phyloP scores from a whole-genome alignment of 257 asterid genomes.

The Misopates orontium region DNA sequence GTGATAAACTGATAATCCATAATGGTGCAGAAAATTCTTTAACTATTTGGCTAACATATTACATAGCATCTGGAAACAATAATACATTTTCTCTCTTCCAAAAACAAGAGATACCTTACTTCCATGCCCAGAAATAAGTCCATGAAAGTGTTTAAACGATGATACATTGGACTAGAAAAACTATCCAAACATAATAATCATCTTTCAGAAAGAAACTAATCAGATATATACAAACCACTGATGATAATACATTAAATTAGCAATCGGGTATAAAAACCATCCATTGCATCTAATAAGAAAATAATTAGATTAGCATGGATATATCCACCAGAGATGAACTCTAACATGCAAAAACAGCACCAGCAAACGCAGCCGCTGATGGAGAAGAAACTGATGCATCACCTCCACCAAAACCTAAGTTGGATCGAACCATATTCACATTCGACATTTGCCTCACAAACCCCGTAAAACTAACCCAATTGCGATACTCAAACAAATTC shows the following conservation, averaged over 20 bases:
- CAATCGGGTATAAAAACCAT: neutral
- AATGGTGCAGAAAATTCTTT: no score
- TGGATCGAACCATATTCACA: constrained; percentile 42
- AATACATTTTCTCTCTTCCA: no score
- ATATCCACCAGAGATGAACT: constrained; percentile 12
- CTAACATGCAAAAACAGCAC: constrained; percentile 50
- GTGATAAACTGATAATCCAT: no score
- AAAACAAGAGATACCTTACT: no score
- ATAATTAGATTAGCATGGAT: constrained; percentile 24
- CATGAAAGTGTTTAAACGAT: no score
- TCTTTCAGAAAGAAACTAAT: neutral
- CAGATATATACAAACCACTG: constrained; percentile 11
- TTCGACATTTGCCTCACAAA: constrained; percentile 66
- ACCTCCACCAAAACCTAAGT: constrained; percentile 53
- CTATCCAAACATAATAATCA: neutral
- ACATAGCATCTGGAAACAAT: no score
- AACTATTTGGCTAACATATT: no score
- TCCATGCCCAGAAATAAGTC: no score
- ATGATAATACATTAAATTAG: neutral
- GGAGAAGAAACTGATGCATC: constrained; percentile 36
- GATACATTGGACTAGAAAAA: no score
- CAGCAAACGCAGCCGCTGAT: constrained; percentile 43
- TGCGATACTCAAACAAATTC: constrained; percentile 48
- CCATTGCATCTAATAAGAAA: constrained; percentile 1
- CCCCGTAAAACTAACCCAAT: constrained; percentile 60